A percentile compares a stretch with the other conserved stretches of the same genome.
These are phyloP conservation scores for Cucumis cinereus DNA, from an alignment of 306 rosid genomes.

Conservation along the genomic window DNA sequence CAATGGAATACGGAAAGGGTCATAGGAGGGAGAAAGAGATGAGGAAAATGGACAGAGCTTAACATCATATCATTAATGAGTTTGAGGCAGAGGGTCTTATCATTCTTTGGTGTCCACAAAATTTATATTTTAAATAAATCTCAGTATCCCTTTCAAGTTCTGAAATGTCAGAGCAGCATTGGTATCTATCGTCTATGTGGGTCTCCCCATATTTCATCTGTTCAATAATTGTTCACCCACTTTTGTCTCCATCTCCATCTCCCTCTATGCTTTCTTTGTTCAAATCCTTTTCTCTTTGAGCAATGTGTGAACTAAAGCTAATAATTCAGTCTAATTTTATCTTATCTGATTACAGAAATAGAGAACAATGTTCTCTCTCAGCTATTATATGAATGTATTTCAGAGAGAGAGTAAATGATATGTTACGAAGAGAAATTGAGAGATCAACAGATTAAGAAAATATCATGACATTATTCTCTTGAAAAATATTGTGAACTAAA, in stretches of 20 bases:
- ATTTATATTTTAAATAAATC: not conserved
- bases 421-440: not conserved
- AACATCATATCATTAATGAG: constrained; percentile 2
- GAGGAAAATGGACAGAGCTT: not conserved
- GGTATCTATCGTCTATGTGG: not conserved
- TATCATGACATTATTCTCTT: not conserved
- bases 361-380: not conserved
- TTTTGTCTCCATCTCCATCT: not conserved
- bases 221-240: not conserved
- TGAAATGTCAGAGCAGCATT: not conserved
- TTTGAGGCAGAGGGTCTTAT: not conserved
- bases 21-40: not conserved
- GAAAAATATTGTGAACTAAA: not conserved
- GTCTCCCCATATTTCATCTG: not conserved
- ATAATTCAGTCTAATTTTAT: not conserved
- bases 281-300: not conserved
- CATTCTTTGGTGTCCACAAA: not conserved
- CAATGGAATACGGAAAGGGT: not conserved
- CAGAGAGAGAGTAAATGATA: not conserved
- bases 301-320: not conserved
- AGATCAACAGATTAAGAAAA: not conserved
- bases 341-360: no score
- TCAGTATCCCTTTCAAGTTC: not conserved
- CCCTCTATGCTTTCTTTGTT: not conserved
- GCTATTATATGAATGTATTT: not conserved